Evolutionary conservation across 73 alveolate genomes (phyloP), one percentile per base, ranked within the genome.

Genomic region (Paramecium octaurelia): DNA sequence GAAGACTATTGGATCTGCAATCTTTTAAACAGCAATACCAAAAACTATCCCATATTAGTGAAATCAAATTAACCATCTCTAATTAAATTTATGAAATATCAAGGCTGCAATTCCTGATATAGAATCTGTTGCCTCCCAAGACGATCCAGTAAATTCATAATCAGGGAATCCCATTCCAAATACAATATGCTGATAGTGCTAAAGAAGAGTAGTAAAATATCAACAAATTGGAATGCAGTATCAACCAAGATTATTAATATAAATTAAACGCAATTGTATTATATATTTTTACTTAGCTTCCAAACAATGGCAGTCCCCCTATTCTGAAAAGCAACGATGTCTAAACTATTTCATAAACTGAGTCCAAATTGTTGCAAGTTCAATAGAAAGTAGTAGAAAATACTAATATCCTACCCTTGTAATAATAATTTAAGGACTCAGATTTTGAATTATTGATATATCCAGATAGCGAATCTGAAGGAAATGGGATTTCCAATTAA

Each of bases 61-160:
- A 80, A 80, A 20, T 31, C 8, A 80, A 80, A 80, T 43, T 80
- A 46, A 44, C 64, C 8, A 80, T 80, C 14, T 40, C 91, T 42
- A 80, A 80, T 44, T 48, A 80, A 46, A 80, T 80, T 2, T 80
- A 80, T 48, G 91, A 80, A 43, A 42, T 80, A 8, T 80, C 91
- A 4, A 42, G 91, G 31, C 12, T 80, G 9, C 46, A 80, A 80
- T 80, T 80, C 18, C 6, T 48, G 4, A 2, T 80, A 0, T 48
- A 80, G 48, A 29, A 16, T 31, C 9, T 73, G 2, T 4, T 36
- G 20, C 24, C 87, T 12, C 1, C 36, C 12, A 21, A 73, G 8
- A 12, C 6, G 1, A 73, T 73, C 16, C n/a, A 31, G 35, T 36
- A 73, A 73, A 36, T 73, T 35, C 87, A 73, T 36, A 2, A 31